phyloP scores from a whole-genome alignment of 139 green algal genomes.

The Yamagishiella unicocca region DNA sequence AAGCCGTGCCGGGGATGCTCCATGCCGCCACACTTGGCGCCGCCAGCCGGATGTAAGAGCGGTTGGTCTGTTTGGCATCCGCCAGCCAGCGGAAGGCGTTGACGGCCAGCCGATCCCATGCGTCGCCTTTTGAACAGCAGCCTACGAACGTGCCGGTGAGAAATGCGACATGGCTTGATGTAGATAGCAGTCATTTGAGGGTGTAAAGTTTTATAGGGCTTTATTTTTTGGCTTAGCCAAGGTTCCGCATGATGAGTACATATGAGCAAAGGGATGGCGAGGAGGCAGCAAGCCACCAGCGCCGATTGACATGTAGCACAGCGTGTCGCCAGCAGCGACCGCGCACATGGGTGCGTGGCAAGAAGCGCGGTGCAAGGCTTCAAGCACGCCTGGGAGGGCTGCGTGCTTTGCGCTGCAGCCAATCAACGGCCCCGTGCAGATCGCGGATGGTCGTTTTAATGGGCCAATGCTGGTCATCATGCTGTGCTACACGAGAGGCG shows the following conservation, averaged over 20 bases:
- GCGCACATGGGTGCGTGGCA: neutral
- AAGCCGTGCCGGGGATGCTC: neutral
- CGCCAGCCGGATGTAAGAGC: neutral
- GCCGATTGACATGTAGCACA: neutral
- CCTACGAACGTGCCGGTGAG: no score
- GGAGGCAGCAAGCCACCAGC: neutral
- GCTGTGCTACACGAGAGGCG: no score
- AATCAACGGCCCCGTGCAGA: no score
- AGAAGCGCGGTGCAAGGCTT: neutral
- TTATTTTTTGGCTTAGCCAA: neutral
- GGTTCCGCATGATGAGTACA: neutral
- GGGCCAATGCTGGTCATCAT: no score
- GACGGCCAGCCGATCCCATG: neutral
- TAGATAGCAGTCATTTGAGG: neutral
- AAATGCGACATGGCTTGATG: no score
- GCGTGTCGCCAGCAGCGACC: neutral
- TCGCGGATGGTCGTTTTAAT: no score
- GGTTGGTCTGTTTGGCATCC: neutral
- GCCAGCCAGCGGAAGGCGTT: neutral
- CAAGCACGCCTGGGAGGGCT: no score
- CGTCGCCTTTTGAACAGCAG: neutral
- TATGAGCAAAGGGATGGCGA: neutral
- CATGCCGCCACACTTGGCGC: no score
- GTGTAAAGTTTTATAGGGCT: neutral
- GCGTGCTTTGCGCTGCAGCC: no score